A percentile compares a stretch with the other conserved stretches of the same genome.
Conservation (phyloP, 2,329 filamentous ascomycete genomes). For the Fusarium sp. region DNA sequence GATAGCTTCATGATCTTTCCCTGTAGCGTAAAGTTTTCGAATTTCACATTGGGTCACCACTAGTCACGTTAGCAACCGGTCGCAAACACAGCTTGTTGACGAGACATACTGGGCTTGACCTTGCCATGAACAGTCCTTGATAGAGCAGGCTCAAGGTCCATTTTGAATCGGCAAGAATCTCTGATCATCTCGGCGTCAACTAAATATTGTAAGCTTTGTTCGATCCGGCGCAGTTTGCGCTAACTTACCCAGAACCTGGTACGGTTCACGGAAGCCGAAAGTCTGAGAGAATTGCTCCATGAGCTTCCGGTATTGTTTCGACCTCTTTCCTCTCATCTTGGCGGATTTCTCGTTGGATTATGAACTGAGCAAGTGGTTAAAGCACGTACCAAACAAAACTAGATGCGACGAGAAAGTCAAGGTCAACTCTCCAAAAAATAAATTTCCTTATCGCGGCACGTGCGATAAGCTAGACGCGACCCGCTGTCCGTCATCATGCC, state of each 20-base stretch:
- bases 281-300: slow-evolving; percentile 91
- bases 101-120: slow-evolving; percentile 78
- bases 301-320: slow-evolving; percentile 77
- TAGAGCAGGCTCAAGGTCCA: slow-evolving; percentile 83
- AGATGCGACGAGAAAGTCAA: slow-evolving; percentile 18
- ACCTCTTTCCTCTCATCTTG: slow-evolving; percentile 63
- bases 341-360: background rate
- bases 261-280: slow-evolving; percentile 93
- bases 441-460: slow-evolving; percentile 56
- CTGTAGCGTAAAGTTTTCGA: slow-evolving; percentile 77
- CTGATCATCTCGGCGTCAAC: slow-evolving; percentile 88
- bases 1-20: slow-evolving; percentile 70
- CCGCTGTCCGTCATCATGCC: slow-evolving; percentile 12
- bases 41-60: slow-evolving; percentile 87
- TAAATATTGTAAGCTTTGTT: slow-evolving; percentile 48
- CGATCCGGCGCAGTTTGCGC: background rate
- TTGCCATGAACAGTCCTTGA: slow-evolving; percentile 87
- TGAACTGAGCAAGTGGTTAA: background rate
- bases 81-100: slow-evolving; percentile 9
- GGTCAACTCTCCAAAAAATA: slow-evolving; percentile 43
- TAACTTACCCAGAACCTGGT: slow-evolving; percentile 80
- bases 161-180: slow-evolving; percentile 85
- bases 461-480: slow-evolving; percentile 48
- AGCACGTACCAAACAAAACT: background rate
- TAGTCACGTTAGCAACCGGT: slow-evolving; percentile 49